These are phyloP conservation scores for Tolypocladium album DNA, from an alignment of 2,329 filamentous ascomycete species.

Conservation along the genomic window DNA sequence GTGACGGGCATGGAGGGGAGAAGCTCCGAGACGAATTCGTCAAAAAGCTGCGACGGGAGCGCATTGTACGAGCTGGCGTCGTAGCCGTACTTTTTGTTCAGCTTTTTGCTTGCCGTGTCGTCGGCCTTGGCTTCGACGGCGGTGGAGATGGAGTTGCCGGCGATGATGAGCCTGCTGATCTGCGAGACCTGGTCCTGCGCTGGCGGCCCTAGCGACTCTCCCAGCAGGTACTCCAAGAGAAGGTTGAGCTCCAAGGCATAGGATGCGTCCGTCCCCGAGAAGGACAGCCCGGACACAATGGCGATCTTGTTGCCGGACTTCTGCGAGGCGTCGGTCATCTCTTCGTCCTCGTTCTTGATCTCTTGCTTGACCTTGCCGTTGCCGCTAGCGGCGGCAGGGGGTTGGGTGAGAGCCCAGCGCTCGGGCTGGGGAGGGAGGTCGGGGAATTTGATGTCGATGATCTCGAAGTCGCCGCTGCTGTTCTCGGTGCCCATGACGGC, in stretches of 20 bases:
- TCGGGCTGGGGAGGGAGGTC: constrained; percentile 74
- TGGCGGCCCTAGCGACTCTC: constrained; percentile 57
- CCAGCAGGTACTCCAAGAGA: constrained; percentile 77
- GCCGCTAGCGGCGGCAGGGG: constrained; percentile 16
- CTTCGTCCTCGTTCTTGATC: constrained; percentile 32
- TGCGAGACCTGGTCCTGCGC: constrained; percentile 49
- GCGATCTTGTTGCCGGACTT: constrained; percentile 52
- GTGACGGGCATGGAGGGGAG: constrained; percentile 84
- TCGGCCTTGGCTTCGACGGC: constrained; percentile 21
- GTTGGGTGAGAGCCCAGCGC: constrained; percentile 62
- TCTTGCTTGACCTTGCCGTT: constrained; percentile 21
- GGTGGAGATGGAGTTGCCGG: constrained; percentile 82
- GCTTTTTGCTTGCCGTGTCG: constrained; percentile 33
- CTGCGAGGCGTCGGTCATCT: constrained; percentile 42
- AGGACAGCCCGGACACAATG: constrained; percentile 77
- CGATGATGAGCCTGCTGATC: constrained; percentile 81
- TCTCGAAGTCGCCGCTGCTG: constrained; percentile 80
- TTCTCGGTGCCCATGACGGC: constrained; percentile 96
- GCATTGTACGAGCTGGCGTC: constrained; percentile 83
- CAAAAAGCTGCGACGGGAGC: constrained; percentile 70
- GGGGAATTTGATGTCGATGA: constrained; percentile 80
- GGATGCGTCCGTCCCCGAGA: constrained; percentile 62
- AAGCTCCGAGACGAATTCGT: constrained; percentile 69
- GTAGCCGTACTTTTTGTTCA: constrained; percentile 82
- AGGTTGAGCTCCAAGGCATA: constrained; percentile 68